These are phyloP conservation scores for Aspergillus taichungensis DNA, from an alignment of 495 filamentous ascomycete species.

Conservation along the genomic window DNA sequence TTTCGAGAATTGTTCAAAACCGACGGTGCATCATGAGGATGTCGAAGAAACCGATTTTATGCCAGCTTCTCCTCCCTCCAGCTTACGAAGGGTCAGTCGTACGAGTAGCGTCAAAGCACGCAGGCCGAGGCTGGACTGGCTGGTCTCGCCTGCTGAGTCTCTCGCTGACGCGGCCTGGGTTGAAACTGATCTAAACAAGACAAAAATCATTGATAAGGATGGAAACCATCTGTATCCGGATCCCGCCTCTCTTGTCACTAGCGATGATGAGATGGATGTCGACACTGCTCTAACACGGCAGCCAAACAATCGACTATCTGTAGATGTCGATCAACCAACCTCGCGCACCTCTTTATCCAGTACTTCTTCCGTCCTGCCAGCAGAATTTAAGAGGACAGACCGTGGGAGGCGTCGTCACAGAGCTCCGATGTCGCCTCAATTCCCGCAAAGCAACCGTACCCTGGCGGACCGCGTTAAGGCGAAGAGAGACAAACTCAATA, in stretches of 20 bases:
- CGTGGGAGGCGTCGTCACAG: slow-evolving; percentile 27
- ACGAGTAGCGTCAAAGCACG: slow-evolving; percentile 43
- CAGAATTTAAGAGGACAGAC: slow-evolving; percentile 22
- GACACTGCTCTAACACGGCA: slow-evolving; percentile 10
- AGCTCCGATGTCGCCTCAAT: slow-evolving; percentile 19
- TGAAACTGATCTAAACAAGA: slow-evolving; percentile 67
- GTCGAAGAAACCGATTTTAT: slow-evolving; percentile 15
- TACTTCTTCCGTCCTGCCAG: slow-evolving; percentile 17
- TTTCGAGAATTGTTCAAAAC: slow-evolving; percentile 31
- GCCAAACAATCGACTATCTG: slow-evolving; percentile 7
- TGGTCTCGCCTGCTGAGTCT: slow-evolving; percentile 65
- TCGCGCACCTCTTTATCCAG: slow-evolving; percentile 24
- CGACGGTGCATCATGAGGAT: slow-evolving; percentile 7
- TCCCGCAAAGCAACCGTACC: slow-evolving; percentile 18
- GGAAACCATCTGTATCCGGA: slow-evolving; percentile 61
- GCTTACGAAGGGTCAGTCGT: slow-evolving; percentile 23
- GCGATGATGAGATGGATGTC: slow-evolving; percentile 6
- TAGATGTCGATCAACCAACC: slow-evolving; percentile 14
- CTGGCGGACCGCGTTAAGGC: slow-evolving; percentile 17
- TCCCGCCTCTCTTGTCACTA: slow-evolving; percentile 13
- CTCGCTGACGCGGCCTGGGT: slow-evolving; percentile 81
- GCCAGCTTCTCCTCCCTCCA: slow-evolving; percentile 27
- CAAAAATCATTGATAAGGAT: slow-evolving; percentile 61
- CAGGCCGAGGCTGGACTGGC: slow-evolving; percentile 71
- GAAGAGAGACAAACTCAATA: slow-evolving; percentile 17